phyloP scores from a whole-genome alignment of 805 yeast genomes.

The Jamesozyma spencerorum region DNA sequence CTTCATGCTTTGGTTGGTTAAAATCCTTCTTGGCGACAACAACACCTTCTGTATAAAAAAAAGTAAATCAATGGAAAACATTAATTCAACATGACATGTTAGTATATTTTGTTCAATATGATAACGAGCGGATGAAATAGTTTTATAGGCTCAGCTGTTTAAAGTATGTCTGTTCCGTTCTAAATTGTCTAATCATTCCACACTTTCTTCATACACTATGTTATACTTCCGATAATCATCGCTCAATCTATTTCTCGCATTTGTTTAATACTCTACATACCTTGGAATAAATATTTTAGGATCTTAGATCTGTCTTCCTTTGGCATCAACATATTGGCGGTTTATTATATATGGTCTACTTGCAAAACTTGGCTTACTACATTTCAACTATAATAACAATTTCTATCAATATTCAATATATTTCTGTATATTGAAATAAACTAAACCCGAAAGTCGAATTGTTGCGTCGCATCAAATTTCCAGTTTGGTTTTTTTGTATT shows the following conservation, averaged over 20 bases:
- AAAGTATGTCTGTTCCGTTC: too few species aligned
- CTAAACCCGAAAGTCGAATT: neutral
- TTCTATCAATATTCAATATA: neutral
- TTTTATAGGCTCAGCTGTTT: too few species aligned
- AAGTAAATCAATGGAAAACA: slow-evolving; percentile 3
- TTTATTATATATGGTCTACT: slow-evolving; percentile 5
- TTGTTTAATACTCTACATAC: slow-evolving; percentile 57
- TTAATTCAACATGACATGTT: too few species aligned
- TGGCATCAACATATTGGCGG: slow-evolving; percentile 88
- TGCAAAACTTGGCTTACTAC: slow-evolving; percentile 5
- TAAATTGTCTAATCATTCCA: neutral
- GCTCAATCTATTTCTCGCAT: too few species aligned
- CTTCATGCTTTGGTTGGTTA: slow-evolving; percentile 96
- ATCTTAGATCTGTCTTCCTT: slow-evolving; percentile 99
- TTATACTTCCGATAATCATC: too few species aligned
- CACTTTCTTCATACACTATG: too few species aligned
- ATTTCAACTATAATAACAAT: neutral
- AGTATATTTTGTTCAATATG: too few species aligned
- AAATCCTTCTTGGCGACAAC: slow-evolving; percentile 99
- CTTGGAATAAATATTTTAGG: slow-evolving; percentile 97
- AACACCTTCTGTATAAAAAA: slow-evolving; percentile 74
- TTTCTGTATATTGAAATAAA: neutral
- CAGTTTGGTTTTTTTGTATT: too few species aligned
- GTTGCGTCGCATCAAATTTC: neutral
- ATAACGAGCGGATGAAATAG: too few species aligned